Evolutionary conservation across 352 stramenopile genomes (phyloP), one percentile per base, ranked within the genome.

Genomic region (Phytophthora pseudosyringae): DNA sequence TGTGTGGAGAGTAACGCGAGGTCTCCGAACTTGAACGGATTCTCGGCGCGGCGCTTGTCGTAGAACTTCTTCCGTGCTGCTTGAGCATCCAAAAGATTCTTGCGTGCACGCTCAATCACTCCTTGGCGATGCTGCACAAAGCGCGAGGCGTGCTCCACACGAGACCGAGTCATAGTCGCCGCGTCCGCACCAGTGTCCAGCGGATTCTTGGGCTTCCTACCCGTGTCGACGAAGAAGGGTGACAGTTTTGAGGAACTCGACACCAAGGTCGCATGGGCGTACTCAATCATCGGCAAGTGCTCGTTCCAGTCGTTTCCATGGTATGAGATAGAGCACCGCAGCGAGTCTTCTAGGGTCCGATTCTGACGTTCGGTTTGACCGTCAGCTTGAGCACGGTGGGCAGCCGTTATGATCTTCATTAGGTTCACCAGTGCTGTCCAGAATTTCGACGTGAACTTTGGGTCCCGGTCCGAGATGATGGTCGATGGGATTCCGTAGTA

Each of bases 401-500:
- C 35, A 16, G 29, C 12, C 1, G 36, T 12, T 12, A 28, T 52
- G 29, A 52, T 36, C 28, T 36, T 26, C 29, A 54, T 32, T 10
- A 54, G 4, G 15, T 12, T 41, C 7, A 36, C 15, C n/a, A 54
- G n/a, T 21, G 47, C 8, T 32, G 26, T 29, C 28, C 61, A 63
- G 40, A 69, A 64, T 6, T 57, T 65, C 12, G 54, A 48, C 1
- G 39, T 60, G 12, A 64, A 70, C 40, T 70, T 65, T 5, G 63
- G 28, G 15, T 65, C 54, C 21, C 54, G 21, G 48, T 65, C 63
- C 15, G 38, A 57, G 49, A 71, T 60, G 25, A 66, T 59, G 4
- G 36, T 47, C 6, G 26, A 41, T 5, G 33, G 36, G 10, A 71
- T 48, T 35, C 54, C 54, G 47, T 71, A 41, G 44, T 71, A 39